Evolutionary conservation across 192 early-diverging fungal species (phyloP).

Genomic region (Entomortierella chlamydospora): DNA sequence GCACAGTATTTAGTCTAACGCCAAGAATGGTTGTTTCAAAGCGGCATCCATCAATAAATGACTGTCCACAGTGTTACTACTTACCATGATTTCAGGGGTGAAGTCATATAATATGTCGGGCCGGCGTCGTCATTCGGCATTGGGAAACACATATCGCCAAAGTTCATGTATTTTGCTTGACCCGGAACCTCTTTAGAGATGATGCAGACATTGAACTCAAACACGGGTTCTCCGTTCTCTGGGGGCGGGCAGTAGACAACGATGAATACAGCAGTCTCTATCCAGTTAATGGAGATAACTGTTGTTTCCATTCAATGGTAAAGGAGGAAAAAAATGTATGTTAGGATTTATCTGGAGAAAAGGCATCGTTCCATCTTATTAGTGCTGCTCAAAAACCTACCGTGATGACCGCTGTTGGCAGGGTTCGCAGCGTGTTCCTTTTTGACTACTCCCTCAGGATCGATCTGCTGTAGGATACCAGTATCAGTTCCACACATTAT

Average conservation of each 20-base stretch:
- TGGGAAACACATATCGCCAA: constrained; percentile 69
- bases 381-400: neutral
- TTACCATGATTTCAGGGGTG: constrained; percentile 68
- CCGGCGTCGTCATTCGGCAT: constrained; percentile 59
- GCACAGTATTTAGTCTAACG: too few relatives aligned
- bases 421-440: constrained; percentile 30
- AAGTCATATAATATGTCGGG: constrained; percentile 68
- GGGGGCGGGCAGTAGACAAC: constrained; percentile 70
- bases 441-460: constrained; percentile 71
- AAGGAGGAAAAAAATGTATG: neutral
- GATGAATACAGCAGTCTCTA: constrained; percentile 77
- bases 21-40: too few relatives aligned
- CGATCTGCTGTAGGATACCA: constrained; percentile 71
- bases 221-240: constrained; percentile 22
- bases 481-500: constrained; percentile 77
- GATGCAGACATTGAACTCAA: constrained; percentile 64
- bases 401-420: constrained; percentile 12
- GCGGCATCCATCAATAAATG: too few relatives aligned
- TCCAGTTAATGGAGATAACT: constrained; percentile 81
- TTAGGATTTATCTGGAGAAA: too few relatives aligned
- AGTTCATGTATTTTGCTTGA: constrained; percentile 58
- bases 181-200: constrained; percentile 64
- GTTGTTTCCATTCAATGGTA: neutral
- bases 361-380: too few relatives aligned
- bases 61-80: neutral